Percentiles rank a stretch among this genome's conserved stretches.
Conservation (phyloP, 2,329 filamentous ascomycete genomes). For the Aaosphaeria pasadenensis region DNA sequence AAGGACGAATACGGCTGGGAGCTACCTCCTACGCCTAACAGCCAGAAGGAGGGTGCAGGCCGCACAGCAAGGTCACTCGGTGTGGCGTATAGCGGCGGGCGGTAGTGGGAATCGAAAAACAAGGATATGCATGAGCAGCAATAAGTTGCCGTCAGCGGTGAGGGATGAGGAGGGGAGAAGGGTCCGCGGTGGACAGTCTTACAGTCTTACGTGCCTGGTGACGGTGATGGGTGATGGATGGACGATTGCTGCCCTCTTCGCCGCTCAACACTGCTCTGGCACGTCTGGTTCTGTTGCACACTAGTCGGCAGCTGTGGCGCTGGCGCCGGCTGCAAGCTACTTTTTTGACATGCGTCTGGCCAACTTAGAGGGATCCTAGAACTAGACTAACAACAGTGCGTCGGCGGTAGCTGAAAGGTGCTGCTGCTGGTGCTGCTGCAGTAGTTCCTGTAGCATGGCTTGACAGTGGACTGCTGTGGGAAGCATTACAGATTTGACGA, state of each 20-base stretch:
- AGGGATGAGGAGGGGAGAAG: neutral
- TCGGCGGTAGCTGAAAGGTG: too few relatives aligned
- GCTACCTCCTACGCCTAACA: slow-evolving; percentile 18
- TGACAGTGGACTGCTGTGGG: too few relatives aligned
- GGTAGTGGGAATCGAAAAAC: slow-evolving; percentile 27
- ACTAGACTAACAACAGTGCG: too few relatives aligned
- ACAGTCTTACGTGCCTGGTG: slow-evolving; percentile 33
- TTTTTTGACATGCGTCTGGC: slow-evolving; percentile 26
- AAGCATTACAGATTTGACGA: too few relatives aligned
- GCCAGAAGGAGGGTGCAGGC: slow-evolving; percentile 29
- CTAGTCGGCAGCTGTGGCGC: slow-evolving; percentile 29
- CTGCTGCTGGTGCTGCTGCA: too few relatives aligned
- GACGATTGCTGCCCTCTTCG: slow-evolving; percentile 5
- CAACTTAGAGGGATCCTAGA: slow-evolving; percentile 11
- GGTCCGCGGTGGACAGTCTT: slow-evolving; percentile 2
- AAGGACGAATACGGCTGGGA: slow-evolving; percentile 25
- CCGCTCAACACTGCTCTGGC: slow-evolving; percentile 17
- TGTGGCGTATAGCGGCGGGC: slow-evolving; percentile 31
- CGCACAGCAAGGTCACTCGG: slow-evolving; percentile 32
- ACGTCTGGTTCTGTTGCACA: slow-evolving; percentile 19
- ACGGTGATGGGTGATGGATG: slow-evolving; percentile 3
- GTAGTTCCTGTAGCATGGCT: too few relatives aligned
- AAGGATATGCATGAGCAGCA: slow-evolving; percentile 38
- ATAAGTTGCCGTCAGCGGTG: slow-evolving; percentile 12
- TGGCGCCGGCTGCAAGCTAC: slow-evolving; percentile 27